Conservation (phyloP, 805 yeast species). For the Schwanniomyces occidentalis region DNA sequence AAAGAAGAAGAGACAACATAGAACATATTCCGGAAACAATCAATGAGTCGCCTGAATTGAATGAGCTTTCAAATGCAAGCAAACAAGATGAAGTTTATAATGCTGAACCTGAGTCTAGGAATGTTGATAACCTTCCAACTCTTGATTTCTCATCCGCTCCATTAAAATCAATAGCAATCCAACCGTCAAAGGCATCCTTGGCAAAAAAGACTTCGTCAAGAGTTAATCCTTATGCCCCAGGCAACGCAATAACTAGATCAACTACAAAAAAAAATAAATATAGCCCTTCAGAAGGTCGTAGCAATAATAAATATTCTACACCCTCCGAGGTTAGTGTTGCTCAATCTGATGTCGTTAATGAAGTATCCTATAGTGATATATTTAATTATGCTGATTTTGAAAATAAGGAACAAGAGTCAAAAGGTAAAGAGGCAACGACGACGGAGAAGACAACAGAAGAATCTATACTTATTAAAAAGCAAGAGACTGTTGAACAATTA, state of each 20-base stretch:
- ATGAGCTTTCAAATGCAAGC: background rate
- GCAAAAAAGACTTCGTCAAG: conserved; percentile 3
- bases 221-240: conserved; percentile 41
- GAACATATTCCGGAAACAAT: conserved; percentile 9
- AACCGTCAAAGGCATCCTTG: conserved; percentile 1
- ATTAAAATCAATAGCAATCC: background rate
- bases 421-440: too few relatives aligned
- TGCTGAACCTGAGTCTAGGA: conserved; percentile 4
- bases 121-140: background rate
- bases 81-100: background rate
- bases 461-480: too few relatives aligned
- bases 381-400: conserved; percentile 14
- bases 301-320: conserved; percentile 9
- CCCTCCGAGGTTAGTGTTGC: conserved; percentile 7
- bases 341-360: conserved; percentile 1
- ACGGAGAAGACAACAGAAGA: too few relatives aligned
- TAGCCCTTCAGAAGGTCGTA: conserved; percentile 23
- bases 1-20: background rate
- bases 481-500: too few relatives aligned
- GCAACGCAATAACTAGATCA: conserved; percentile 13
- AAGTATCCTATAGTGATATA: conserved; percentile 9
- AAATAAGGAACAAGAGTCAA: conserved; percentile 1
- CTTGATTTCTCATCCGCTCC: conserved; percentile 2
- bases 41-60: conserved; percentile 13
- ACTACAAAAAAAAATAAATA: conserved; percentile 21